Conservation (phyloP, 148 eudicot genomes). For the Drosera capensis region DNA sequence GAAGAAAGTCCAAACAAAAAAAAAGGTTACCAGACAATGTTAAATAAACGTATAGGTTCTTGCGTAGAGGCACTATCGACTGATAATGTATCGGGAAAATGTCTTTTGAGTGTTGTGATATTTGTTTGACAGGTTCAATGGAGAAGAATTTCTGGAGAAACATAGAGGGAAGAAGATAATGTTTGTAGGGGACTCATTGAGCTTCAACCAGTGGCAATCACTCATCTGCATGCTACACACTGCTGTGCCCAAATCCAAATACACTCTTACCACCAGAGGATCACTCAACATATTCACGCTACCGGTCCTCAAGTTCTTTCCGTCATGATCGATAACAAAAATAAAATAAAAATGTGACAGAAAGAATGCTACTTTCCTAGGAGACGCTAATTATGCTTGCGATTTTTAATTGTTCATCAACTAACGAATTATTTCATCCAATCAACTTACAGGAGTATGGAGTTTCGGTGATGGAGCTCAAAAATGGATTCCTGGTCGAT, state of each 20-base stretch:
- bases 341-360: no score
- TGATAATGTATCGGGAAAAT: background rate
- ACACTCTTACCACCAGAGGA: conserved; percentile 18
- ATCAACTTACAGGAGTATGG: conserved; percentile 22
- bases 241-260: conserved; percentile 27
- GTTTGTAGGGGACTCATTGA: conserved; percentile 68
- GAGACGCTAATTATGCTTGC: no score
- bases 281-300: conserved; percentile 26
- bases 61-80: background rate
- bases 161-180: conserved; percentile 40
- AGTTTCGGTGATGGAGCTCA: conserved; percentile 24
- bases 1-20: no score
- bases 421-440: background rate
- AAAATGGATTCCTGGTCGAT: conserved; percentile 45
- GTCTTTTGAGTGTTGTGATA: background rate
- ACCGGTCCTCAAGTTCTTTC: conserved; percentile 13
- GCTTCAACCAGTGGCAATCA: conserved; percentile 58
- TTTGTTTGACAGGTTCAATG: conserved; percentile 28
- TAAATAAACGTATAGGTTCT: no score
- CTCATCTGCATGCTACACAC: conserved; percentile 43
- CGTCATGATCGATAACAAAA: background rate
- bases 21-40: no score
- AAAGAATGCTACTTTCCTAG: no score
- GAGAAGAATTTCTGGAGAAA: conserved; percentile 26
- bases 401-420: background rate